phyloP scores from a whole-genome alignment of 768 basidiomycete genomes.

The Coprinopsis cinerea region DNA sequence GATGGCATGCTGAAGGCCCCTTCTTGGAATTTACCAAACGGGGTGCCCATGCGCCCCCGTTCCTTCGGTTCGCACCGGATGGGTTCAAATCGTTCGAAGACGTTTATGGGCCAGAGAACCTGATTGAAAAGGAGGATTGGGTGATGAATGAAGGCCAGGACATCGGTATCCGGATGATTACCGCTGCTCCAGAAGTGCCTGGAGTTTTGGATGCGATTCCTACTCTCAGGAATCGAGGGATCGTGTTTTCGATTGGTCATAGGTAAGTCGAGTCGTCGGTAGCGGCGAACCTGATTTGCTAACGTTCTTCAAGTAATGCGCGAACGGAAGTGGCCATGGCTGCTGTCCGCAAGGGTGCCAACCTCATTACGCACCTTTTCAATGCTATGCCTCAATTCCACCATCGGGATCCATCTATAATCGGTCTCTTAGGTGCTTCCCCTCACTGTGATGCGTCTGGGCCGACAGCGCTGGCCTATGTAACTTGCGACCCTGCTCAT shows the following conservation, averaged over 20 bases:
- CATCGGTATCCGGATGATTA: slow-evolving; percentile 71
- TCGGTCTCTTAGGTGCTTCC: slow-evolving; percentile 79
- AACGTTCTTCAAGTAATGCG: slow-evolving; percentile 48
- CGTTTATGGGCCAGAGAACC: slow-evolving; percentile 64
- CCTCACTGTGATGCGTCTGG: slow-evolving; percentile 34
- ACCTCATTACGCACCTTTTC: slow-evolving; percentile 89
- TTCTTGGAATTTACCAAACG: slow-evolving; percentile 80
- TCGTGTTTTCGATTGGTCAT: slow-evolving; percentile 85
- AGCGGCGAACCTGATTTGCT: slow-evolving; percentile 4
- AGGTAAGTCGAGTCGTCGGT: slow-evolving; percentile 40
- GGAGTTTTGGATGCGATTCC: slow-evolving; percentile 72
- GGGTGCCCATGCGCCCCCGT: slow-evolving; percentile 72
- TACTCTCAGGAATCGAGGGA: slow-evolving; percentile 55
- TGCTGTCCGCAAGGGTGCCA: slow-evolving; percentile 67
- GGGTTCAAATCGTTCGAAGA: slow-evolving; percentile 66
- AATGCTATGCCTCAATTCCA: slow-evolving; percentile 90
- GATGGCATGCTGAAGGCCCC: slow-evolving; percentile 91
- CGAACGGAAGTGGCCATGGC: slow-evolving; percentile 65
- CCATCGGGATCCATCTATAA: slow-evolving; percentile 88
- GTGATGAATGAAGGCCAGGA: slow-evolving; percentile 39
- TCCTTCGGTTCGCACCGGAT: slow-evolving; percentile 56
- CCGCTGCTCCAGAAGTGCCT: slow-evolving; percentile 79
- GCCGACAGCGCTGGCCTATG: neutral
- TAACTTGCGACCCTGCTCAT: slow-evolving; percentile 1
- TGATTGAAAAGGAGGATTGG: slow-evolving; percentile 64